These are phyloP conservation scores for Massospora cicadina DNA, from an alignment of 371 early-diverging fungal species.

Conservation along the genomic window DNA sequence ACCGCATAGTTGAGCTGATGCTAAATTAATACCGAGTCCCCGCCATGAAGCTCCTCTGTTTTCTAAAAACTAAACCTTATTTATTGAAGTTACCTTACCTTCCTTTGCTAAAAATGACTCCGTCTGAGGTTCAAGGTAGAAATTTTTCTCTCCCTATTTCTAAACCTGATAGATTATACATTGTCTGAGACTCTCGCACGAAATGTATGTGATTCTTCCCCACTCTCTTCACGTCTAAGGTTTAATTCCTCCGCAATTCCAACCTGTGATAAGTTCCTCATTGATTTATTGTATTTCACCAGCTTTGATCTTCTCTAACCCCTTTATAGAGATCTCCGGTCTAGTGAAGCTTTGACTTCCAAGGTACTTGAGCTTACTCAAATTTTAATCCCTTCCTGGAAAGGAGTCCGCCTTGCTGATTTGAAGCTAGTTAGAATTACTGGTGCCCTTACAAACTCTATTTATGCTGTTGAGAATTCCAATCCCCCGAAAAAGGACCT, in stretches of 20 bases:
- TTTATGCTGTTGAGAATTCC: slow-evolving; percentile 44
- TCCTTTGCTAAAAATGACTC: background rate
- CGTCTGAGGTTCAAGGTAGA: background rate
- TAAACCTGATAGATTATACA: background rate
- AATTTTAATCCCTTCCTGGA: slow-evolving; percentile 7
- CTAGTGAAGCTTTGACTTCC: background rate
- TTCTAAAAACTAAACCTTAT: background rate
- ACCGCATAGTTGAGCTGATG: no score
- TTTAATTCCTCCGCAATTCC: background rate
- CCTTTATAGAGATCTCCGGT: background rate
- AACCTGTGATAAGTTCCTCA: background rate
- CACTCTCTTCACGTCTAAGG: background rate
- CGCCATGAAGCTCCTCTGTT: background rate
- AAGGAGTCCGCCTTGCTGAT: background rate
- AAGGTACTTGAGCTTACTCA: background rate
- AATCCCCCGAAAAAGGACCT: slow-evolving; percentile 13
- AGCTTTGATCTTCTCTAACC: background rate
- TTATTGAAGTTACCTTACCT: background rate
- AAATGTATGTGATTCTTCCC: background rate
- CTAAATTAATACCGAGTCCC: no score
- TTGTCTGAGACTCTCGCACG: background rate
- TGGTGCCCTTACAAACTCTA: slow-evolving; percentile 78
- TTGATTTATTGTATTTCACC: background rate
- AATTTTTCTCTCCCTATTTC: background rate
- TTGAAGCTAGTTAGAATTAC: slow-evolving; percentile 33